phyloP scores from a whole-genome alignment of 2,329 filamentous ascomycete species.

The Beauveria bassiana region DNA sequence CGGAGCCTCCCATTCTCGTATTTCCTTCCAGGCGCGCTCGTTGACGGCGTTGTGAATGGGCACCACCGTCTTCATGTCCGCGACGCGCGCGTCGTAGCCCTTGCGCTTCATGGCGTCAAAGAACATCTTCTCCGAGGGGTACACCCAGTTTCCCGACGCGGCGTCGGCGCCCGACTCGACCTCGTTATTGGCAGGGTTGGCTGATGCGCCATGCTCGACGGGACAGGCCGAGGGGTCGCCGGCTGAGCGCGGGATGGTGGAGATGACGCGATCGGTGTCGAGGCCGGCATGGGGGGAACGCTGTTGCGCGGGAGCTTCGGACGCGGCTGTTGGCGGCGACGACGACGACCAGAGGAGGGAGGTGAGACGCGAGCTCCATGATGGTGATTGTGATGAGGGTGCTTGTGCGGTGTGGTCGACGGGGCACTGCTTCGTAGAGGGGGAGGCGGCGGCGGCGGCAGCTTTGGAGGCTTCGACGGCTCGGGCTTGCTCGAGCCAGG shows the following conservation, averaged over 20 bases:
- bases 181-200: conserved; percentile 62
- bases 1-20: conserved; percentile 77
- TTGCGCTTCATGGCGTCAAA: conserved; percentile 96
- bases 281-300: conserved; percentile 31
- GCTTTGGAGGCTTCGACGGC: conserved; percentile 36
- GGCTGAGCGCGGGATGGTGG: conserved; percentile 64
- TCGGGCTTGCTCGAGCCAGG: conserved; percentile 69
- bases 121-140: conserved; percentile 95
- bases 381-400: conserved; percentile 20
- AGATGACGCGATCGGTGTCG: conserved; percentile 63
- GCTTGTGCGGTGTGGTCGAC: conserved; percentile 24
- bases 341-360: conserved; percentile 31
- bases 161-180: conserved; percentile 65
- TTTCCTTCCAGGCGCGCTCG: conserved; percentile 90
- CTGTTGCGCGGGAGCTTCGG: conserved; percentile 12
- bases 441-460: conserved; percentile 16
- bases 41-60: conserved; percentile 99
- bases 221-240: conserved; percentile 29
- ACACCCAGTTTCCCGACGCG: conserved; percentile 83
- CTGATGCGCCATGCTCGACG: conserved; percentile 30
- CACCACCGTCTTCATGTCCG: conserved; percentile 85
- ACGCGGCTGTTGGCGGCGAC: conserved; percentile 22
- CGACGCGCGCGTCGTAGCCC: conserved; percentile 59
- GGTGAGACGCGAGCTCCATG: conserved; percentile 36
- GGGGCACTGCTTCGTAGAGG: conserved; percentile 20